phyloP scores from a whole-genome alignment of 164 flowering plant species.

The Brasenia schreberi region DNA sequence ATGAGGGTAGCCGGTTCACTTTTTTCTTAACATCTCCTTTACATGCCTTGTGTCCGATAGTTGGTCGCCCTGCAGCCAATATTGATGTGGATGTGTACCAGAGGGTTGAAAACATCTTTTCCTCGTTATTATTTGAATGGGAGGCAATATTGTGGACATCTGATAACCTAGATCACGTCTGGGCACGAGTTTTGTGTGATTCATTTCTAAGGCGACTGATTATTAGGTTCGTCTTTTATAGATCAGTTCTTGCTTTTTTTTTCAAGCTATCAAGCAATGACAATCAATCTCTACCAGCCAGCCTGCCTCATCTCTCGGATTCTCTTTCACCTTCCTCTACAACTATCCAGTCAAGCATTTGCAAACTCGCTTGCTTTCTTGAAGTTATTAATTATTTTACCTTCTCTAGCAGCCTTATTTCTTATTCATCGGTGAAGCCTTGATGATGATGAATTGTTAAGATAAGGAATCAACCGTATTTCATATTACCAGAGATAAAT shows the following conservation, averaged over 20 bases:
- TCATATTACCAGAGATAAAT: no score
- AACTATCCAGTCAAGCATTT: constrained; percentile 31
- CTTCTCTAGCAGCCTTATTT: background rate
- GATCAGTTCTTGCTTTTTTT: constrained; percentile 47
- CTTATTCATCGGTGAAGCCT: no score
- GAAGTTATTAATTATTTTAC: constrained; percentile 31
- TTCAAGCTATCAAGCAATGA: constrained; percentile 31
- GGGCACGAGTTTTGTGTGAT: constrained; percentile 89
- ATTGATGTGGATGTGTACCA: constrained; percentile 29
- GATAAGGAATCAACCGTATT: no score
- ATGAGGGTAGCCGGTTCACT: constrained; percentile 80
- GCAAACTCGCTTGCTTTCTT: constrained; percentile 47
- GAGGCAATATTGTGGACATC: constrained; percentile 73
- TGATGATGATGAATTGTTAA: no score
- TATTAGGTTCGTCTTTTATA: constrained; percentile 82
- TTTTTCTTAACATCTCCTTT: constrained; percentile 85
- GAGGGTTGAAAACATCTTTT: constrained; percentile 55
- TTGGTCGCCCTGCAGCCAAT: constrained; percentile 39
- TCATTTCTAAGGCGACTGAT: constrained; percentile 78
- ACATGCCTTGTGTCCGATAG: constrained; percentile 74
- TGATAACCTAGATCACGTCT: constrained; percentile 49
- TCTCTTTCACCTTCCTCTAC: constrained; percentile 44
- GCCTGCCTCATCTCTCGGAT: constrained; percentile 62
- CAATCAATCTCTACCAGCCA: constrained; percentile 48
- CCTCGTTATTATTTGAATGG: constrained; percentile 63